These are phyloP conservation scores for Xylaria cubensis DNA, from an alignment of 495 filamentous ascomycete species.

Conservation along the genomic window DNA sequence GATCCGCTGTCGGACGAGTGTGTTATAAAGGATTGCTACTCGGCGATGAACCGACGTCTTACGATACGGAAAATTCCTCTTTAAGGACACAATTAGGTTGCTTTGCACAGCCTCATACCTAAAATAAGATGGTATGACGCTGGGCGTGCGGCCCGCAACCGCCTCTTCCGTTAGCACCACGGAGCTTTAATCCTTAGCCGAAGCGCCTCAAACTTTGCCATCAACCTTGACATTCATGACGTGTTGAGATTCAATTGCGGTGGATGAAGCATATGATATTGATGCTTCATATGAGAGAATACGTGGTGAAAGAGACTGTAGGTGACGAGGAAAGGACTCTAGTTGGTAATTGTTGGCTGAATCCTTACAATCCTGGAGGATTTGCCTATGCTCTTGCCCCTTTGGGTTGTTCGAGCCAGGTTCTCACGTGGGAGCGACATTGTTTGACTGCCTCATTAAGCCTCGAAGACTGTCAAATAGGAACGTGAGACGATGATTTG, in stretches of 20 bases:
- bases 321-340: not conserved
- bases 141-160: not conserved
- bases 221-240: not conserved
- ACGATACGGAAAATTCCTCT: not conserved
- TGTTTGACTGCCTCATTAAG: conserved; percentile 11
- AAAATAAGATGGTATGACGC: not conserved
- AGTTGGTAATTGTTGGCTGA: not conserved
- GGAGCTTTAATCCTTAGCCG: not conserved
- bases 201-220: not conserved
- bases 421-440: conserved; percentile 12
- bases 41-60: not conserved
- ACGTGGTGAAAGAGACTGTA: not conserved
- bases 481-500: conserved; percentile 12
- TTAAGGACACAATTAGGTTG: not conserved
- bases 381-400: conserved; percentile 23
- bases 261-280: not conserved
- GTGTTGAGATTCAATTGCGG: no score
- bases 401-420: not conserved
- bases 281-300: not conserved
- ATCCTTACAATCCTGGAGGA: conserved; percentile 15
- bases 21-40: not conserved
- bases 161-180: not conserved
- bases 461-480: not conserved
- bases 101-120: conserved; percentile 4
- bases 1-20: not conserved